A percentile compares a stretch with the other conserved stretches of the same genome.
Conservation (phyloP, 1,284 basidiomycete genomes). For the Volvariella surrecta region DNA sequence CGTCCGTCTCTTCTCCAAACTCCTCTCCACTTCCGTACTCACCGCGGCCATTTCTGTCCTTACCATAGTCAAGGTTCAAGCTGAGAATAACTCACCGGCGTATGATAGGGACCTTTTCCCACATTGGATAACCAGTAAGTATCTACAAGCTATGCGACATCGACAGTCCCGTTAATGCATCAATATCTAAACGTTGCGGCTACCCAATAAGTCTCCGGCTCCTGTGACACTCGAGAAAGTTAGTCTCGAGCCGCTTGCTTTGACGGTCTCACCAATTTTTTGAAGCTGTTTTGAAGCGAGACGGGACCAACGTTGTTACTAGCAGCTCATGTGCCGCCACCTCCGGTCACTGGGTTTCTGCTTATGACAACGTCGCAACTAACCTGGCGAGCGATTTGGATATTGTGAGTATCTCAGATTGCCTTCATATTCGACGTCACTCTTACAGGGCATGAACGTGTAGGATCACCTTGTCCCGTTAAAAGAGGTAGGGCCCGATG, state of each 20-base stretch:
- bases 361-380: constrained; percentile 38
- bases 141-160: not conserved
- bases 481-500: constrained; percentile 27
- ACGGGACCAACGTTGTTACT: constrained; percentile 38
- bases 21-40: not conserved
- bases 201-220: constrained; percentile 47
- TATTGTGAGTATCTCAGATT: constrained; percentile 27
- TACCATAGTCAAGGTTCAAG: constrained; percentile 35
- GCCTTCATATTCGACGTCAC: not conserved
- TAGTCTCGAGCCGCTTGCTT: constrained; percentile 13
- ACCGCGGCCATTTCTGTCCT: not conserved
- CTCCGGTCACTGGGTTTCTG: constrained; percentile 44
- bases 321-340: constrained; percentile 31
- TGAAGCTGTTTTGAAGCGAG: constrained; percentile 45
- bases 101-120: constrained; percentile 35
- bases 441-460: not conserved
- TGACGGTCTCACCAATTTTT: not conserved
- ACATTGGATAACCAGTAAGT: constrained; percentile 38
- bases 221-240: constrained; percentile 47
- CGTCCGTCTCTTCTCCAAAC: constrained; percentile 10
- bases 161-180: not conserved
- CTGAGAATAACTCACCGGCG: constrained; percentile 35
- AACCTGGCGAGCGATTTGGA: constrained; percentile 37
- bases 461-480: constrained; percentile 45
- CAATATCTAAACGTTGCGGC: too few relatives aligned